Base-by-base conservation (phyloP, 1,284 basidiomycete species). In the Pholiota adiposa region DNA sequence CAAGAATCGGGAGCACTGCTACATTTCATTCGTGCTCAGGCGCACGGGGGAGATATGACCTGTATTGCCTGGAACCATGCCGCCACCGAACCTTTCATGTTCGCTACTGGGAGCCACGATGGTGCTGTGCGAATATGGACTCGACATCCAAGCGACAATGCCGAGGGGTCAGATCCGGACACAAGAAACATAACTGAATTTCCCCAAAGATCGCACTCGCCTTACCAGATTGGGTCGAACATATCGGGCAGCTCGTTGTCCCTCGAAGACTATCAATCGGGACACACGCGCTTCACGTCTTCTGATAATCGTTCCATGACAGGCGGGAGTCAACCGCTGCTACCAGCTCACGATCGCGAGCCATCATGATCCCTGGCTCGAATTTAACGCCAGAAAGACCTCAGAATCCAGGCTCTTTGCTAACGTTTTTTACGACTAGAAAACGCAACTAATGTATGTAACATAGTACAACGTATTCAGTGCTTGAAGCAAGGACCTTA, bases 21-120 rank as follows among this genome's bases (percentile, higher is more conserved):
- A 3, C 88, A 89, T 61, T 82, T 86, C 64, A 79, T 92, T 60
- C 83, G 82, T 19, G 80, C 85, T 33, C 84, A 86, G 65, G 78
- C 76, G 16, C 77, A 83, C 53, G 82, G 82, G 4, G 88, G 88
- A 12, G 88, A 91, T 66, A 70, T 92, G 56, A 92, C 90, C 11
- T 90, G 87, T 65, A 83, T 92, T 48, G 88, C 88, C 16, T 92
- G 90, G 88, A 92, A 91, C 69, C 83, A 81, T 62, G 81, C 82
- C 1, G 80, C 81, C 5, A 84, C 80, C 1, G 79, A 89, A 40
- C 85, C 86, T 0, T 90, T 88, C 77, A 90, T 91, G 88, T 87
- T 92, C 64, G 88, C 90, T 3, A 89, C 89, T 0, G 90, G 90
- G 34, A 86, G 84, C 58, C 89, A 92, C 66, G 90, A 92, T 63